phyloP scores from a whole-genome alignment of 1,284 basidiomycete genomes.

The Dichomitus squalens region DNA sequence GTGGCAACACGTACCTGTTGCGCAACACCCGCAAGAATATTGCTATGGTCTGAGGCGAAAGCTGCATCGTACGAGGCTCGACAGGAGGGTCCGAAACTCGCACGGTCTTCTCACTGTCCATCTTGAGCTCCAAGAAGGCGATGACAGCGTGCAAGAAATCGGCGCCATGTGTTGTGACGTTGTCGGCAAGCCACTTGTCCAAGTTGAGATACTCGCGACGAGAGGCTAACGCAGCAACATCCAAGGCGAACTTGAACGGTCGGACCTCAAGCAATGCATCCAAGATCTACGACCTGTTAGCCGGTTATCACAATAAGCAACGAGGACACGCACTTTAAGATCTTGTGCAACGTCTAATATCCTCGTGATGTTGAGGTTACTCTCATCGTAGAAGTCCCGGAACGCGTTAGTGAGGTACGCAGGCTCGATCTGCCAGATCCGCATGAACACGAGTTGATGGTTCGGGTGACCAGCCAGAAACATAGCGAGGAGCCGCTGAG shows the following conservation, averaged over 20 bases:
- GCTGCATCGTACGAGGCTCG: constrained; percentile 80
- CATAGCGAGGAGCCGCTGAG: constrained; percentile 84
- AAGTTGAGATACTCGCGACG: constrained; percentile 93
- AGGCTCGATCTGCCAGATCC: constrained; percentile 91
- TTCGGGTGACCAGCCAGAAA: constrained; percentile 94
- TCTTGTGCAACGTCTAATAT: constrained; percentile 96
- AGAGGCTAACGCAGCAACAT: constrained; percentile 92
- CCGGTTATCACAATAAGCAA: neutral
- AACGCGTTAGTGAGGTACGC: constrained; percentile 86
- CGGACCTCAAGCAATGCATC: constrained; percentile 87
- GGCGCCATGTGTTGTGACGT: constrained; percentile 77
- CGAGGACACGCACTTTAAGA: constrained; percentile 53
- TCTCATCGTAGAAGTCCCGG: constrained; percentile 90
- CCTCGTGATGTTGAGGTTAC: constrained; percentile 90
- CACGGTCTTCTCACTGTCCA: constrained; percentile 83
- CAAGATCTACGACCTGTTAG: constrained; percentile 62
- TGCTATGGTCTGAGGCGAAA: constrained; percentile 86
- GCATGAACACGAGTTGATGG: constrained; percentile 95
- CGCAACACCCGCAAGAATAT: constrained; percentile 90
- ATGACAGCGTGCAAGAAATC: constrained; percentile 90
- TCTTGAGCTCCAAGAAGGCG: constrained; percentile 88
- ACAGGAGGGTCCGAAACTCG: constrained; percentile 78
- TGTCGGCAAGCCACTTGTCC: constrained; percentile 94
- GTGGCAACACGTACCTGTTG: constrained; percentile 52
- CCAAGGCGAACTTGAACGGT: constrained; percentile 87